phyloP scores from a whole-genome alignment of 2,329 filamentous ascomycete species.

The Cadophora luteo-olivacea region DNA sequence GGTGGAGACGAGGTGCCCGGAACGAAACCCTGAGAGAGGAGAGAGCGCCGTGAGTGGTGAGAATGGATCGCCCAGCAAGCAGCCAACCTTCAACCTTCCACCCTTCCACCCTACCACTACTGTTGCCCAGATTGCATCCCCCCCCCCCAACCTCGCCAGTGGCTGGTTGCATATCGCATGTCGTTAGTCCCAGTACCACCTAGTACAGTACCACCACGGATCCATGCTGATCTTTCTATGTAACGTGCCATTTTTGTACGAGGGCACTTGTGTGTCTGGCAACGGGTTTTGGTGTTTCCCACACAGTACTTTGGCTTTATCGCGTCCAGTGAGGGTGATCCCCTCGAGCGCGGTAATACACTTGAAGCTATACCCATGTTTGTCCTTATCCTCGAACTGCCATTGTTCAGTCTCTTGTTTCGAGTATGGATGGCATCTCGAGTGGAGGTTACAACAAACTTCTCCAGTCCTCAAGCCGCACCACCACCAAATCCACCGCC shows the following conservation, averaged over 20 bases:
- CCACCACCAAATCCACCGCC: not conserved
- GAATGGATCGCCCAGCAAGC: conserved; percentile 4
- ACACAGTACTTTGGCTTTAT: not conserved
- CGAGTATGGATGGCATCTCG: not conserved
- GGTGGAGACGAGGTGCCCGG: conserved; percentile 9
- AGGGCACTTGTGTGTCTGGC: not conserved
- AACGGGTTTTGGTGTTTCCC: conserved; percentile 9
- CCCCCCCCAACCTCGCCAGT: conserved; percentile 19
- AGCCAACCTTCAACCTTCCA: not conserved
- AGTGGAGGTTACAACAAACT: conserved; percentile 17
- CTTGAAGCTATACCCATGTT: conserved; percentile 5
- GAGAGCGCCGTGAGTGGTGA: conserved; percentile 20
- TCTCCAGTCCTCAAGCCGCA: conserved; percentile 3
- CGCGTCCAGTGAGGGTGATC: too few relatives aligned
- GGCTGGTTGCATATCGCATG: conserved; percentile 38
- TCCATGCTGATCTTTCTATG: conserved; percentile 33
- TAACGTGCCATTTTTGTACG: conserved; percentile 36
- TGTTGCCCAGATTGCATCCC: not conserved
- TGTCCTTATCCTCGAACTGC: conserved; percentile 9
- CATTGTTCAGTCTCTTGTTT: not conserved
- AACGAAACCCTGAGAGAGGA: conserved; percentile 17
- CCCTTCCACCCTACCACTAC: not conserved
- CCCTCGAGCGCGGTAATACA: not conserved
- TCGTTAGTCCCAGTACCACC: conserved; percentile 1
- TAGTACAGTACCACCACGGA: not conserved